Percentiles rank a stretch among this genome's conserved stretches.
Conservation (phyloP, 73 alveolate species). For the Stentor roeselii region DNA sequence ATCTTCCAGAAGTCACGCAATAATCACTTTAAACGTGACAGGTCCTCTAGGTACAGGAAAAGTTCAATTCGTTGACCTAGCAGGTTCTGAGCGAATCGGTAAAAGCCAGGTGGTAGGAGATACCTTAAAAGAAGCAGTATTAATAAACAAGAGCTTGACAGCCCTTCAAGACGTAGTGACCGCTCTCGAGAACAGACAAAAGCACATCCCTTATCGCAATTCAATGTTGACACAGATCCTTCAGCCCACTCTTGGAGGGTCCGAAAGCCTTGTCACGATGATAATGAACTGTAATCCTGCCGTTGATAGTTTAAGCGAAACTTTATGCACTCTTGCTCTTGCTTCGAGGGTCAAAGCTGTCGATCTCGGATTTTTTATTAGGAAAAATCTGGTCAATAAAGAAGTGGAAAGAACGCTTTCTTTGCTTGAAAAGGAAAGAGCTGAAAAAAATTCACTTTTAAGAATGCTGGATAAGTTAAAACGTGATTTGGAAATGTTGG, state of each 20-base stretch:
- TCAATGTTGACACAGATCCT: slow-evolving; percentile 63
- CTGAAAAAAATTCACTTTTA: neutral
- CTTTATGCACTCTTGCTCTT: slow-evolving; percentile 17
- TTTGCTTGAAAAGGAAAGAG: slow-evolving; percentile 29
- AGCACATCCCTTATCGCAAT: slow-evolving; percentile 67
- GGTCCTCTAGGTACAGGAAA: neutral
- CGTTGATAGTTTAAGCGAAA: neutral
- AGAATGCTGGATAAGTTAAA: slow-evolving; percentile 5
- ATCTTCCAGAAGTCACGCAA: slow-evolving; percentile 83
- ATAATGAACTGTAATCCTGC: slow-evolving; percentile 16
- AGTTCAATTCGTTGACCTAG: slow-evolving; percentile 72
- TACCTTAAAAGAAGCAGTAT: slow-evolving; percentile 64
- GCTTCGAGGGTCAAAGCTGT: slow-evolving; percentile 16
- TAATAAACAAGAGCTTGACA: slow-evolving; percentile 53
- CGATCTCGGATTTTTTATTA: neutral
- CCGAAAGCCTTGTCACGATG: neutral
- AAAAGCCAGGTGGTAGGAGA: slow-evolving; percentile 50
- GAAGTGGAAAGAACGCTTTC: slow-evolving; percentile 2
- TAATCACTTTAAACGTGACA: slow-evolving; percentile 35
- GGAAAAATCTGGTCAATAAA: neutral
- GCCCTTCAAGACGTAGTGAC: slow-evolving; percentile 56
- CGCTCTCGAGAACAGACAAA: slow-evolving; percentile 55
- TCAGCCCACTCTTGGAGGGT: slow-evolving; percentile 19
- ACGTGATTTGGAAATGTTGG: neutral
- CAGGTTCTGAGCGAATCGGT: slow-evolving; percentile 92